Evolutionary conservation across 768 basidiomycete species (phyloP).

Genomic region (Boletus pseudo-olivaceus): DNA sequence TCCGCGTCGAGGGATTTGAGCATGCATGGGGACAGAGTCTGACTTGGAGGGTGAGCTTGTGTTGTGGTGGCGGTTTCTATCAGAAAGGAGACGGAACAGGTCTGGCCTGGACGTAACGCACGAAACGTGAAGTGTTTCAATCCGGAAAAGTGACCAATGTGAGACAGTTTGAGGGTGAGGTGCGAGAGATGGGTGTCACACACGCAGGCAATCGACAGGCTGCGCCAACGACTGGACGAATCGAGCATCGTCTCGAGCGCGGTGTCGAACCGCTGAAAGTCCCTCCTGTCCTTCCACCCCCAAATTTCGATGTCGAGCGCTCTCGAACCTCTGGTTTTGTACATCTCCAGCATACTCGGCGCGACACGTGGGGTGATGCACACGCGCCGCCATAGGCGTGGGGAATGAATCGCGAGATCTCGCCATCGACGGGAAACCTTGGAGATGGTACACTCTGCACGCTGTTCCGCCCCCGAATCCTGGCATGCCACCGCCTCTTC

Average conservation of each 20-base stretch:
- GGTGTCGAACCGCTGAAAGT: slow-evolving; percentile 29
- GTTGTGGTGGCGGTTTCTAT: slow-evolving; percentile 8
- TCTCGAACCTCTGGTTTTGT: slow-evolving; percentile 23
- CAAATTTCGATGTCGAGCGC: slow-evolving; percentile 26
- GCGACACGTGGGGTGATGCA: slow-evolving; percentile 21
- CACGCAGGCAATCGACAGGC: slow-evolving; percentile 22
- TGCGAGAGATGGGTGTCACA: slow-evolving; percentile 30
- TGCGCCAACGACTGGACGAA: slow-evolving; percentile 28
- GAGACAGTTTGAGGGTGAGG: slow-evolving; percentile 26
- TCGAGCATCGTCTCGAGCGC: slow-evolving; percentile 26
- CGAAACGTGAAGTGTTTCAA: slow-evolving; percentile 30
- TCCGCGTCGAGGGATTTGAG: slow-evolving; percentile 30
- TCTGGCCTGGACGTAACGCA: slow-evolving; percentile 30
- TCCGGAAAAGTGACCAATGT: slow-evolving; percentile 14
- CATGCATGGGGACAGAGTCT: slow-evolving; percentile 4
- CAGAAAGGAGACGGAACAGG: slow-evolving; percentile 25
- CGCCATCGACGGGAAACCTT: slow-evolving; percentile 34
- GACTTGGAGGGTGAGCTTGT: neutral
- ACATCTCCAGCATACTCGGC: slow-evolving; percentile 21
- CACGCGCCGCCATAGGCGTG: slow-evolving; percentile 30
- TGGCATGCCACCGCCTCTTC: slow-evolving; percentile 30
- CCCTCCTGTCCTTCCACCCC: slow-evolving; percentile 30
- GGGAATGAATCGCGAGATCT: slow-evolving; percentile 27
- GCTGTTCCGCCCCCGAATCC: slow-evolving; percentile 15
- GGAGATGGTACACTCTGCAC: slow-evolving; percentile 25